Conservation (phyloP, 495 filamentous ascomycete genomes). For the Daldinia decipiens region DNA sequence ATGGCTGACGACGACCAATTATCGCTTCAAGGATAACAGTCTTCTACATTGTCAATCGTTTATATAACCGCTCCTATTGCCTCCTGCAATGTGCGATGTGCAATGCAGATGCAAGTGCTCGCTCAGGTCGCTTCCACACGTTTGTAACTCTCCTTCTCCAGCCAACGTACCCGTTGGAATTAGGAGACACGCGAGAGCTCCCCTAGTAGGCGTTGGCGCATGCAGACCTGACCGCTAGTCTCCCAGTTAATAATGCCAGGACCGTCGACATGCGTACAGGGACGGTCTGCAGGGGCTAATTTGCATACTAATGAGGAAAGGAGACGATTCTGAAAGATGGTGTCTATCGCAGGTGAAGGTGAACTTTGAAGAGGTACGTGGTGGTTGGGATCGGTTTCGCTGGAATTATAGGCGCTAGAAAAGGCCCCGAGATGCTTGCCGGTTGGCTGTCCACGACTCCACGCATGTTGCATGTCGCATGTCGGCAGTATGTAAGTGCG, state of each 20-base stretch:
- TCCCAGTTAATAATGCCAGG: constrained; percentile 31
- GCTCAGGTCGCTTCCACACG: constrained; percentile 34
- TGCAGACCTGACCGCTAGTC: constrained; percentile 41
- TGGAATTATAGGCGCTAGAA: constrained; percentile 38
- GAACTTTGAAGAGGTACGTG: constrained; percentile 19
- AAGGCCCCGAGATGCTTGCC: constrained; percentile 42
- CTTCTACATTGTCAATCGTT: constrained; percentile 31
- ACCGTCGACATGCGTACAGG: constrained; percentile 33
- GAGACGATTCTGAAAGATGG: constrained; percentile 4
- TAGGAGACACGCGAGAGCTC: constrained; percentile 23
- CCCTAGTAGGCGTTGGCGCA: constrained; percentile 20
- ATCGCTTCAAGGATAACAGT: constrained; percentile 14
- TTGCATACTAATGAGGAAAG: constrained; percentile 16
- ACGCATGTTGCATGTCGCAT: constrained; percentile 7
- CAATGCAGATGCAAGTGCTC: constrained; percentile 42
- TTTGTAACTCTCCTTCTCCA: constrained; percentile 11
- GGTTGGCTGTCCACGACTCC: constrained; percentile 19
- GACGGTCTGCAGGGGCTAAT: constrained; percentile 30
- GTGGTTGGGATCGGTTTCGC: constrained; percentile 27
- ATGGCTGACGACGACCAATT: constrained; percentile 36
- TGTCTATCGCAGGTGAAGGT: not conserved
- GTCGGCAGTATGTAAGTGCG: constrained; percentile 8
- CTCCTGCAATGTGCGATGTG: constrained; percentile 40
- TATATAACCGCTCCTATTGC: constrained; percentile 36
- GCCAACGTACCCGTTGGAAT: constrained; percentile 19